Evolutionary conservation across 2,329 filamentous ascomycete genomes (phyloP).

Genomic region (Verticillium nubilum): DNA sequence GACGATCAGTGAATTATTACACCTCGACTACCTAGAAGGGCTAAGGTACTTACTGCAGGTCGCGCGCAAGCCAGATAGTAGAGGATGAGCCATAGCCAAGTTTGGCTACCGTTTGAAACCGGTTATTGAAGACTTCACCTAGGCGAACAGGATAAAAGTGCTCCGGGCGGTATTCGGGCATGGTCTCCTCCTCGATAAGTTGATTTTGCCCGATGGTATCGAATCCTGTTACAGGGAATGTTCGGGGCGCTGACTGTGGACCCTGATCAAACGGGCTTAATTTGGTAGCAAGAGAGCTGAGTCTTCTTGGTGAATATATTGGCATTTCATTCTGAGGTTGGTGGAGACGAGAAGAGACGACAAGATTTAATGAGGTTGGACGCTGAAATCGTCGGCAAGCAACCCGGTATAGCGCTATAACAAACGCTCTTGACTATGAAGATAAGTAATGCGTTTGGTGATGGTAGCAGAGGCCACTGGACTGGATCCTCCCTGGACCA

Average conservation of each 20-base stretch:
- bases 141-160: constrained; percentile 31
- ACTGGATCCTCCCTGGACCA: no score
- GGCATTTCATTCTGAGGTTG: no score
- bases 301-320: not conserved
- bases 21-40: not conserved
- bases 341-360: no score
- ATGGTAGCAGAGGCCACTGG: no score
- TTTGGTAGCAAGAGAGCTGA: not conserved
- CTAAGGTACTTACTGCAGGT: constrained; percentile 1
- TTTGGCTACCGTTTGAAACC: constrained; percentile 31
- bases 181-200: constrained; percentile 30
- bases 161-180: constrained; percentile 25
- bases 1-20: not conserved
- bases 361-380: no score
- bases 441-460: no score
- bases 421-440: no score
- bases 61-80: constrained; percentile 35
- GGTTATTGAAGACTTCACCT: constrained; percentile 27
- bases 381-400: no score
- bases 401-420: no score
- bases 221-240: constrained; percentile 13
- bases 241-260: constrained; percentile 8
- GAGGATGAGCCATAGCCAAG: constrained; percentile 34
- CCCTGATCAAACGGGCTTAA: not conserved
- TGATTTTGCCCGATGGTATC: constrained; percentile 7